Evolutionary conservation across 1,284 basidiomycete species (phyloP), one percentile per base, ranked within the genome.

Genomic region (Grifola frondosa): DNA sequence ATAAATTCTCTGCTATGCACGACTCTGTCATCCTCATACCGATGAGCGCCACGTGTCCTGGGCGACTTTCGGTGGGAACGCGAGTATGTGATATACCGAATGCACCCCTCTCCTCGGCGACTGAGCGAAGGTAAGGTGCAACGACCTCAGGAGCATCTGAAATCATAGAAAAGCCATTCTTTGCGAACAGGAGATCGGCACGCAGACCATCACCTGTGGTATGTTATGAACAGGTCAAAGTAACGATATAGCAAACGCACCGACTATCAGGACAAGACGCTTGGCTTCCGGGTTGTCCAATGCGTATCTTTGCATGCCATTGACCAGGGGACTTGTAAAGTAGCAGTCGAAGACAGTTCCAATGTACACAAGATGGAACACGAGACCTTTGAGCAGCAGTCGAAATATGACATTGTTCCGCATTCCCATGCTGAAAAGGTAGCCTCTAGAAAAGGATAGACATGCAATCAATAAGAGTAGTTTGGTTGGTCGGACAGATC

Each of bases 41-140:
- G 54, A 95, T 92, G 48, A 95, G 78, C 21, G 91, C 91, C 22
- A 95, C 91, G 62, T 90, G 92, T 6, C 91, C 92, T 2, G 91
- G 91, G 19, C 92, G 70, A 64, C 85, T 90, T 58, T 95, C 92
- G 2, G 92, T 95, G 11, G 91, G 91, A 2, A 95, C 91, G 33
- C 83, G 75, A 0, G 92, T 95, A 60, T 94, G 91, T 10, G 87
- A 91, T 23, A 95, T 73, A 3, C 91, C 91, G 64, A 84, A 94
- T 1, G 81, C 83, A 11, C 91, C 91, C 35, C 82, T 72, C 6
- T 64, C 66, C 52, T 88, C 77, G 1, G 77, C 73, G 34, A 90
- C 78, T 3, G 77, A 76, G 34, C 87, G 78, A 22, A 95, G 62
- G 63, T 89, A 75, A 0, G 91, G 92, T 3, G 91, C 92, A 13